phyloP scores from a whole-genome alignment of 164 flowering plant genomes.

The Umbilicus rupestris region DNA sequence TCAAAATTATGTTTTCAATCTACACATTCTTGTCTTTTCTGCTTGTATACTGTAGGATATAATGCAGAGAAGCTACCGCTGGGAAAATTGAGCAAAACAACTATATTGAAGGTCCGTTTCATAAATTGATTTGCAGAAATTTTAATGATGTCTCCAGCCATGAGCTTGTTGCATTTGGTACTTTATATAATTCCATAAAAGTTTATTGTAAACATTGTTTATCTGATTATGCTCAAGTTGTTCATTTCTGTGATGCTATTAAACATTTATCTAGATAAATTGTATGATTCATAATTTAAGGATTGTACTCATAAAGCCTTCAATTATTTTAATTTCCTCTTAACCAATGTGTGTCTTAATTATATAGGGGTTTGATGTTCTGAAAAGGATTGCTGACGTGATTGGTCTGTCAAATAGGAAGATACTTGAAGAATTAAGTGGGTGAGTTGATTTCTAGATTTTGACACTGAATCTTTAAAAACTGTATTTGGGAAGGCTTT shows the following conservation, averaged over 20 bases:
- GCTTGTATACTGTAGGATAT: slow-evolving; percentile 40
- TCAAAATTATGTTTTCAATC: too few relatives aligned
- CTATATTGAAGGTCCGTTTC: slow-evolving; percentile 62
- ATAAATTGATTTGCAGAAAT: background rate
- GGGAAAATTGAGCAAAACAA: slow-evolving; percentile 88
- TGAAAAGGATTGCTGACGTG: slow-evolving; percentile 74
- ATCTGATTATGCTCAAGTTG: background rate
- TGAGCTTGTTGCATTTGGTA: background rate
- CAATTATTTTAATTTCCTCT: background rate
- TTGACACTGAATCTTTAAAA: background rate
- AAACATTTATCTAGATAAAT: background rate
- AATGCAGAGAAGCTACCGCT: slow-evolving; percentile 92
- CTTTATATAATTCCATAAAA: background rate
- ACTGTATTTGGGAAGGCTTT: background rate
- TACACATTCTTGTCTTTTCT: background rate
- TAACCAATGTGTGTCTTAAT: background rate
- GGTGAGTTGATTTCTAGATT: slow-evolving; percentile 32
- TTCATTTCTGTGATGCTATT: background rate
- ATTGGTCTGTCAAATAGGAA: slow-evolving; percentile 44
- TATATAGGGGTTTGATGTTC: slow-evolving; percentile 70
- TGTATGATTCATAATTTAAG: background rate
- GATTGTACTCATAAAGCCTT: background rate
- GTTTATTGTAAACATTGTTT: background rate
- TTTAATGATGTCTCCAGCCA: background rate
- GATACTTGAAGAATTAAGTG: slow-evolving; percentile 66